Conservation (phyloP, 2,329 filamentous ascomycete species). For the Truncatella angustata region DNA sequence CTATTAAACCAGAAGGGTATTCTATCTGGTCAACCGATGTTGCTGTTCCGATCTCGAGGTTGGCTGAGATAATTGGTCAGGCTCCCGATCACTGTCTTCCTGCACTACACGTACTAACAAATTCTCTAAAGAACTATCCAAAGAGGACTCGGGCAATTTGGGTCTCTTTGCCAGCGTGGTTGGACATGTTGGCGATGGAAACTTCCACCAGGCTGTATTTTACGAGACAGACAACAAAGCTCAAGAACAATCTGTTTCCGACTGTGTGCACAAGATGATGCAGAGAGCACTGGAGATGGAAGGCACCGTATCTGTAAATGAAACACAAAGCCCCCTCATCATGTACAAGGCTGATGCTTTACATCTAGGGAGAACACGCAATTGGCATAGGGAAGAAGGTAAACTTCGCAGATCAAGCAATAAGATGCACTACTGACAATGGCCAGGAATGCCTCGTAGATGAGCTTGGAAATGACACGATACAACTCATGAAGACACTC, state of each 20-base stretch:
- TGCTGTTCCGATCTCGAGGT: constrained; percentile 60
- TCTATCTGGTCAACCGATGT: constrained; percentile 67
- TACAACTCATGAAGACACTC: constrained; percentile 6
- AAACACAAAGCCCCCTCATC: constrained; percentile 19
- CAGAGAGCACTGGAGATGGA: constrained; percentile 65
- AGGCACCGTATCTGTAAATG: constrained; percentile 55
- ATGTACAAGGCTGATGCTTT: background rate
- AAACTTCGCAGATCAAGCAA: background rate
- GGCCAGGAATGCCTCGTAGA: constrained; percentile 8
- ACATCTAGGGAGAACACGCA: constrained; percentile 52
- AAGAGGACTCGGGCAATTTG: constrained; percentile 52
- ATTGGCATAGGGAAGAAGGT: constrained; percentile 62
- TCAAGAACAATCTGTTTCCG: constrained; percentile 39
- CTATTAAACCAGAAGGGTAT: constrained; percentile 48
- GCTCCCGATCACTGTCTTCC: background rate
- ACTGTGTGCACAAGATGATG: constrained; percentile 63
- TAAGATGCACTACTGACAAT: background rate
- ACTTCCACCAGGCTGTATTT: constrained; percentile 52
- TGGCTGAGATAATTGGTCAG: constrained; percentile 54
- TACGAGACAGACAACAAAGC: constrained; percentile 48
- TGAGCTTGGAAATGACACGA: constrained; percentile 6
- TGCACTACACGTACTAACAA: background rate
- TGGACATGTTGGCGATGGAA: constrained; percentile 67
- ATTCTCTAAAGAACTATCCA: constrained; percentile 45
- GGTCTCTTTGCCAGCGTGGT: constrained; percentile 60